Evolutionary conservation across 805 yeast species (phyloP).

Genomic region (Candida ulmi): DNA sequence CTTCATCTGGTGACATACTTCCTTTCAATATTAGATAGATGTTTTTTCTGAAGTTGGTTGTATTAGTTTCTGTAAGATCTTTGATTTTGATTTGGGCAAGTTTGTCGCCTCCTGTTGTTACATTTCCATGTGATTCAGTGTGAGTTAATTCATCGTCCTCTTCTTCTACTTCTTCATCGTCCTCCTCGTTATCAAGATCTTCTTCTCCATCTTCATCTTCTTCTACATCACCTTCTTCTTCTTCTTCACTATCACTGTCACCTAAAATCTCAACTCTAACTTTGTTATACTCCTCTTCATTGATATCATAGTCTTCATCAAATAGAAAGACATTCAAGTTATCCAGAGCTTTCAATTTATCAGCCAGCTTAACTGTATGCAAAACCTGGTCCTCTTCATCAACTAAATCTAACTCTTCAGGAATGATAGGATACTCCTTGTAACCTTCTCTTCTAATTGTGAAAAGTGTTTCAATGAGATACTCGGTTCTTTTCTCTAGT

Average conservation of each 20-base stretch:
- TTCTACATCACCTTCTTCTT: constrained; percentile 31
- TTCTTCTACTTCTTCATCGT: constrained; percentile 15
- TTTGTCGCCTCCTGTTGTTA: constrained; percentile 14
- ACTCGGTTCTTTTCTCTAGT: constrained; percentile 37
- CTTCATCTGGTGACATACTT: constrained; percentile 87
- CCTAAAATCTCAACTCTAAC: constrained; percentile 22
- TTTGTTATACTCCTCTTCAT: constrained; percentile 42
- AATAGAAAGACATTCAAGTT: constrained; percentile 43
- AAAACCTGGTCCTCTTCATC: constrained; percentile 57
- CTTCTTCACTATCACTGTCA: constrained; percentile 35
- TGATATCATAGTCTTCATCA: constrained; percentile 45
- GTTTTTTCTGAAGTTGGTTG: constrained; percentile 62
- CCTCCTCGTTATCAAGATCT: constrained; percentile 28
- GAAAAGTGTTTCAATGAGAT: constrained; percentile 46
- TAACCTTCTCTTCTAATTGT: constrained; percentile 41
- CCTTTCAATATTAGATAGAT: constrained; percentile 84
- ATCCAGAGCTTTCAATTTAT: constrained; percentile 39
- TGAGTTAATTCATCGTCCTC: constrained; percentile 5
- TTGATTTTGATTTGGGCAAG: constrained; percentile 24
- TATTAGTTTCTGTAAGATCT: constrained; percentile 66
- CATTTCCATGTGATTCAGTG: too few species aligned
- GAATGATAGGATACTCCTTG: constrained; percentile 32
- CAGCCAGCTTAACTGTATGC: constrained; percentile 53
- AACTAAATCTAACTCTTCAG: constrained; percentile 50
- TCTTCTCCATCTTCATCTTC: constrained; percentile 22